Conservation (phyloP, 306 rosid species). For the Casuarina glauca region DNA sequence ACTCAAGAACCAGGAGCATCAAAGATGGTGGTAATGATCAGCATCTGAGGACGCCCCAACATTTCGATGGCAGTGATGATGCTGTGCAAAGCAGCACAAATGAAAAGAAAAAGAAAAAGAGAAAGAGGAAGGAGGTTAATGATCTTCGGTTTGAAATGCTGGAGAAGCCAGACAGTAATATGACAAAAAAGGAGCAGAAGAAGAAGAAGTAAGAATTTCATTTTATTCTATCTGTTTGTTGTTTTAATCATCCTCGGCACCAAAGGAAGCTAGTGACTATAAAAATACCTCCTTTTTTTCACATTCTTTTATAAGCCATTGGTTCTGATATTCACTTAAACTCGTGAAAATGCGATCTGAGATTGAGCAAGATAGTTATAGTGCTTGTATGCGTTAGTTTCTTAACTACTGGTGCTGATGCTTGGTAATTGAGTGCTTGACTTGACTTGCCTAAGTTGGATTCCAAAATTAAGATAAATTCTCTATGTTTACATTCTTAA, state of each 20-base stretch:
- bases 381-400: not conserved
- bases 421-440: not conserved
- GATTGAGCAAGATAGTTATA: not conserved
- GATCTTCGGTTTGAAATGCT: slow-evolving; percentile 74
- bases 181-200: slow-evolving; percentile 61
- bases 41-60: slow-evolving; percentile 31
- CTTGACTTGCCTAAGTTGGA: not conserved
- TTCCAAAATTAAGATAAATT: not conserved
- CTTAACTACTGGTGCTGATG: not conserved
- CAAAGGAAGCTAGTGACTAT: not conserved
- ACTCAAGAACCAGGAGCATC: slow-evolving; percentile 24
- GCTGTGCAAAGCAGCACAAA: slow-evolving; percentile 15
- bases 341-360: not conserved
- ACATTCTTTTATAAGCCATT: not conserved
- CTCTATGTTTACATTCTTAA: not conserved
- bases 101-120: slow-evolving; percentile 73
- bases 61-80: slow-evolving; percentile 26
- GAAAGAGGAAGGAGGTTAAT: slow-evolving; percentile 69
- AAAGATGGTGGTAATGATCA: slow-evolving; percentile 30
- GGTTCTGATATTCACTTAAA: slow-evolving; percentile 4
- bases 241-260: not conserved
- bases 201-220: slow-evolving; percentile 66
- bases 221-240: not conserved
- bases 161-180: slow-evolving; percentile 45
- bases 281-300: not conserved